Percentiles rank a stretch among this genome's conserved stretches.
phyloP scores from a whole-genome alignment of 306 rosid genomes.

The Prunus mongolica region DNA sequence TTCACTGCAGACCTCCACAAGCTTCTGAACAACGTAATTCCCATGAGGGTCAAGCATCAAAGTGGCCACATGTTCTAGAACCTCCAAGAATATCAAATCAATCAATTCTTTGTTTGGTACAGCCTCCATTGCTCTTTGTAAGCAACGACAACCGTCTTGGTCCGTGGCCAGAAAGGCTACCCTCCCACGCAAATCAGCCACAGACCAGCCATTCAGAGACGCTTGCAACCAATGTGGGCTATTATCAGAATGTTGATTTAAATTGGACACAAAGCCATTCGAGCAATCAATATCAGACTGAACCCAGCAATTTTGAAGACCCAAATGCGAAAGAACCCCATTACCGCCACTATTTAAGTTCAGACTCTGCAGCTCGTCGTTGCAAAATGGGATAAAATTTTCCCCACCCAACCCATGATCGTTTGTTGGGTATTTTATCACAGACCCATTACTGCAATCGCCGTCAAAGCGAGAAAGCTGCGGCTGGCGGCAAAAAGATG shows the following conservation, averaged over 20 bases:
- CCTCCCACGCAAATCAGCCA: conserved; percentile 19
- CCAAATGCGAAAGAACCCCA: not conserved
- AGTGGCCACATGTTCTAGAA: conserved; percentile 27
- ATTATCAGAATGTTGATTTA: not conserved
- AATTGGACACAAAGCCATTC: not conserved
- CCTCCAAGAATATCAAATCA: conserved; percentile 27
- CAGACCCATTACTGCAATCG: not conserved
- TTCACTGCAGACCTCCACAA: conserved; percentile 42
- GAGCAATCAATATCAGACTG: conserved; percentile 1
- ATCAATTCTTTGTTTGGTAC: conserved; percentile 8
- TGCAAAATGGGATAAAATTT: not conserved
- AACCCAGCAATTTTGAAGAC: not conserved
- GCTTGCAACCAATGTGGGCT: conserved; percentile 9
- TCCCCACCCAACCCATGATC: not conserved
- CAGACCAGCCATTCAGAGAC: not conserved
- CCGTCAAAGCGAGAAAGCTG: not conserved
- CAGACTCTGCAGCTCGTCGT: not conserved
- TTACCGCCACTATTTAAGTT: not conserved
- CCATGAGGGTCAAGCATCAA: conserved; percentile 50
- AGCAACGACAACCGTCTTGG: conserved; percentile 28
- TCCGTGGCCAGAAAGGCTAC: conserved; percentile 38
- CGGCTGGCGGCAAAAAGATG: not conserved
- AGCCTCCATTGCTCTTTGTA: conserved; percentile 33
- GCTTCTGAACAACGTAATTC: conserved; percentile 51
- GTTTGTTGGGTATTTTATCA: not conserved